phyloP scores from a whole-genome alignment of 176 grass and related monocot species.

The Triticum timopheevii region DNA sequence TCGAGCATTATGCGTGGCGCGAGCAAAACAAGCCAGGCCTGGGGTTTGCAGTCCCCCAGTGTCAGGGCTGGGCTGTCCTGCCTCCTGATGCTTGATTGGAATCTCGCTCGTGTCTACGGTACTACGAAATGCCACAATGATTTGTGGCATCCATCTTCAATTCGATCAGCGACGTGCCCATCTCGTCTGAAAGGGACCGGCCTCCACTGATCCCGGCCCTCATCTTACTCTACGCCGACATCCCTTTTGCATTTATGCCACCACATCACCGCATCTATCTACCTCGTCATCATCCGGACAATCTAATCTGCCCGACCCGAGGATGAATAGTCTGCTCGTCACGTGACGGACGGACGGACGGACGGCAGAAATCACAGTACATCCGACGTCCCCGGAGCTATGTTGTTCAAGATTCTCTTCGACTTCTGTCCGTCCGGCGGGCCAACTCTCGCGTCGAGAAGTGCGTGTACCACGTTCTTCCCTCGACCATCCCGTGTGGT shows the following conservation, averaged over 20 bases:
- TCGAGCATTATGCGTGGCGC: too few species aligned
- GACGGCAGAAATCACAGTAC: not conserved
- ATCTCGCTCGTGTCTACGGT: not conserved
- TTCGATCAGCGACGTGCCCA: not conserved
- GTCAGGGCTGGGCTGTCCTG: too few species aligned
- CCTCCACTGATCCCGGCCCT: not conserved
- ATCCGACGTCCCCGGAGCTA: not conserved
- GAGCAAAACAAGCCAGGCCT: too few species aligned
- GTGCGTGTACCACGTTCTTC: not conserved
- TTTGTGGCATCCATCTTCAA: not conserved
- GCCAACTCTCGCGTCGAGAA: too few species aligned
- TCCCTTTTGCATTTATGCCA: not conserved
- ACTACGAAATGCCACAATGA: not conserved
- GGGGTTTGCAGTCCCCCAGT: too few species aligned
- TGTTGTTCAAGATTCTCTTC: too few species aligned
- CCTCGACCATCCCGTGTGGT: not conserved
- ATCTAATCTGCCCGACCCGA: too few species aligned
- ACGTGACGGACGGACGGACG: too few species aligned
- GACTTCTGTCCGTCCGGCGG: too few species aligned
- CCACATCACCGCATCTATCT: too few species aligned
- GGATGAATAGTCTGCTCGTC: not conserved
- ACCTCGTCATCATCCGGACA: not conserved
- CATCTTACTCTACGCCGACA: not conserved
- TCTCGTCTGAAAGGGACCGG: not conserved
- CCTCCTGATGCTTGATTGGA: not conserved